These are phyloP conservation scores for Talaromyces sp. DNA, from an alignment of 2,329 filamentous ascomycete species.

Conservation along the genomic window DNA sequence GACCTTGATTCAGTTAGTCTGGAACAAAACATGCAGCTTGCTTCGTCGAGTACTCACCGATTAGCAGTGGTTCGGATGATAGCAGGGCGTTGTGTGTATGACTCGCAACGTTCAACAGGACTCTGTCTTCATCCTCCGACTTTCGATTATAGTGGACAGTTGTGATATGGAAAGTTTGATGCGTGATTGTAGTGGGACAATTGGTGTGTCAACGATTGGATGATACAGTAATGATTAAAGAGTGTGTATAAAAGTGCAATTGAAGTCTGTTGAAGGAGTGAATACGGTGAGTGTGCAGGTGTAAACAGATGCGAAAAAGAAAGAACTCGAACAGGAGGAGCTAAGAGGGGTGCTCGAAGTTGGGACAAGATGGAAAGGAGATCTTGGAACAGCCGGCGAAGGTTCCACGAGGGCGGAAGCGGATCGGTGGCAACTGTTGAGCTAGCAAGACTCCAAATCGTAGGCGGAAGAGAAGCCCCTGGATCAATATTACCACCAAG, in stretches of 20 bases:
- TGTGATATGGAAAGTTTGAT: background rate
- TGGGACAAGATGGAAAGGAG: constrained; percentile 12
- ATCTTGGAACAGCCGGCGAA: constrained; percentile 16
- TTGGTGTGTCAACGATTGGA: background rate
- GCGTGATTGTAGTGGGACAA: background rate
- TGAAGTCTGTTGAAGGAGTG: constrained; percentile 4
- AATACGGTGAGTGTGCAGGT: constrained; percentile 7
- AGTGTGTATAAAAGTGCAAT: constrained; percentile 2
- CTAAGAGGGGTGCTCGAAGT: constrained; percentile 11
- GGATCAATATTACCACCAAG: constrained; percentile 13
- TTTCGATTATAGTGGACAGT: background rate
- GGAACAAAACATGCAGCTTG: background rate
- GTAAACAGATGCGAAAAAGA: constrained; percentile 3
- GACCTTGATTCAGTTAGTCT: constrained; percentile 10
- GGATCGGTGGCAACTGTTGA: constrained; percentile 15
- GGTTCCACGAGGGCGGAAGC: constrained; percentile 18
- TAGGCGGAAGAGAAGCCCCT: constrained; percentile 15
- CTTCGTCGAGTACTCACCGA: background rate
- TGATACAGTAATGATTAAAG: background rate
- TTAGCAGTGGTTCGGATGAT: background rate
- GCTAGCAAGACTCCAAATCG: constrained; percentile 13
- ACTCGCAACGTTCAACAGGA: constrained; percentile 15
- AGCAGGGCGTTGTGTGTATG: constrained; percentile 4
- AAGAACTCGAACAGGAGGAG: constrained; percentile 12
- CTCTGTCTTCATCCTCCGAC: constrained; percentile 15